These are phyloP conservation scores for Diplotaxis tenuifolia DNA, from an alignment of 345 rosid species.

Conservation along the genomic window DNA sequence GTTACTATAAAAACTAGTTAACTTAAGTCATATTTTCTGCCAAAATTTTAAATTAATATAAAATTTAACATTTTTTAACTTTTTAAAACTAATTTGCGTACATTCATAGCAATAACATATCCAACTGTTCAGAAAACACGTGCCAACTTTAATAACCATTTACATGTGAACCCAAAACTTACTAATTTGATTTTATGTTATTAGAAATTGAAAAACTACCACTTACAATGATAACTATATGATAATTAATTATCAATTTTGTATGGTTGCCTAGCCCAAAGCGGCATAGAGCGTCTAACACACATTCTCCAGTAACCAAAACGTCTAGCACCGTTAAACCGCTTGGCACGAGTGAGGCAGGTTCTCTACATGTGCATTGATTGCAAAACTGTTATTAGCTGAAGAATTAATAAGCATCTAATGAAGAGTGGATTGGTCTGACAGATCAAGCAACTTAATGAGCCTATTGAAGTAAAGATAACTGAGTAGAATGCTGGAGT, in stretches of 20 bases:
- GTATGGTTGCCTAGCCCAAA: not conserved
- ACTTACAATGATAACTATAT: not conserved
- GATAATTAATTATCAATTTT: not conserved
- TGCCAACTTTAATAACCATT: not conserved
- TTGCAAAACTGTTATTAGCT: slow-evolving; percentile 13
- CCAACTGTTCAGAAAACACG: not conserved
- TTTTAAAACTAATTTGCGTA: not conserved
- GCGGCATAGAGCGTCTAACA: not conserved
- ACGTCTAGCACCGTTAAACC: not conserved
- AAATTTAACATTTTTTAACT: no score
- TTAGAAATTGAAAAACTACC: not conserved
- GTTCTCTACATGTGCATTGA: slow-evolving; percentile 56
- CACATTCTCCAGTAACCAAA: not conserved
- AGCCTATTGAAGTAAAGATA: slow-evolving; percentile 75
- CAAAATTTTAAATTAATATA: no score
- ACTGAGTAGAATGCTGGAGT: slow-evolving; percentile 93
- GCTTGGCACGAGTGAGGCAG: slow-evolving; percentile 95
- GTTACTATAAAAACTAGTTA: no score
- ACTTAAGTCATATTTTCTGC: not conserved
- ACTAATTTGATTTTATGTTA: not conserved
- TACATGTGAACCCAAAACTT: not conserved
- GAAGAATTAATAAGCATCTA: not conserved
- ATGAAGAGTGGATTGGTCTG: not conserved
- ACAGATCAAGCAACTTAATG: slow-evolving; percentile 76
- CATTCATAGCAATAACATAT: not conserved